Conservation (phyloP, 352 stramenopile species). For the Phytophthora constricta region DNA sequence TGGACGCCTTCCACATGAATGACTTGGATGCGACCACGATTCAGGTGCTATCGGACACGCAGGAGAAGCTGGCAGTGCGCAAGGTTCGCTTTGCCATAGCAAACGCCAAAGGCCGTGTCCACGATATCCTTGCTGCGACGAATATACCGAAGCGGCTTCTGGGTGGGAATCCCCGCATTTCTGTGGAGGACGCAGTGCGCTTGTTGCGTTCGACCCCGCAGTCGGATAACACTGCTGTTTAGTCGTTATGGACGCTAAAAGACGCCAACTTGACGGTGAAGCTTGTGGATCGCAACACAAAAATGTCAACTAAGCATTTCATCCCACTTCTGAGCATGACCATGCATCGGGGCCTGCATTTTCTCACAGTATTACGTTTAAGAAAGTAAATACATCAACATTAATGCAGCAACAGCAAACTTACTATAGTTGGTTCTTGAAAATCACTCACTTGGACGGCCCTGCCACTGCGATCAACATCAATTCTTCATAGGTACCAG, state of each 20-base stretch:
- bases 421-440: background rate
- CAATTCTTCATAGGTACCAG: slow-evolving; percentile 52
- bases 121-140: slow-evolving; percentile 47
- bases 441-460: too few species aligned
- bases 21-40: slow-evolving; percentile 70
- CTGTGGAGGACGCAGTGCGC: slow-evolving; percentile 34
- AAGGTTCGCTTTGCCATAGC: slow-evolving; percentile 48
- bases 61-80: slow-evolving; percentile 59
- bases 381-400: background rate
- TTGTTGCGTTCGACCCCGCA: slow-evolving; percentile 26
- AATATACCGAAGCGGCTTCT: slow-evolving; percentile 52
- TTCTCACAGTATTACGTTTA: too few species aligned
- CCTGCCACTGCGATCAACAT: too few species aligned
- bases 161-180: slow-evolving; percentile 22
- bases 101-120: slow-evolving; percentile 46
- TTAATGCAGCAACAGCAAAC: background rate
- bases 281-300: too few species aligned
- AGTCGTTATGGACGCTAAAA: too few species aligned
- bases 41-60: slow-evolving; percentile 60
- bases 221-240: slow-evolving; percentile 7
- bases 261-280: slow-evolving; percentile 1
- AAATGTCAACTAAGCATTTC: too few species aligned
- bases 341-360: too few species aligned
- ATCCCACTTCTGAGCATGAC: too few species aligned
- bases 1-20: slow-evolving; percentile 58